Evolutionary conservation across 2,329 filamentous ascomycete genomes (phyloP).

Genomic region (Botrytis porri): DNA sequence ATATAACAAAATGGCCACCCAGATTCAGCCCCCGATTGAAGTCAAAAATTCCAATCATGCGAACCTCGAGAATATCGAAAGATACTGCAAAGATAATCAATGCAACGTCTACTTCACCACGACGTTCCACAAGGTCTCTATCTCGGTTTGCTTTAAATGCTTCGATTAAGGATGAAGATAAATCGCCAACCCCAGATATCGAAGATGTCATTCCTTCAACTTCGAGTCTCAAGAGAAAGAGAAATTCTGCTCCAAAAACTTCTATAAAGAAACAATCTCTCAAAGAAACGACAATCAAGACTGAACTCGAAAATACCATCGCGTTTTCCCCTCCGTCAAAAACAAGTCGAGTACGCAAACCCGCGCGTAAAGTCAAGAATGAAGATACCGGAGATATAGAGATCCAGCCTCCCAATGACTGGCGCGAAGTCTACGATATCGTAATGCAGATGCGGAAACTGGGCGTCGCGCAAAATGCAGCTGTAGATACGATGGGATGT

Average conservation of each 20-base stretch:
- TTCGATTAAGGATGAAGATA: slow-evolving; percentile 29
- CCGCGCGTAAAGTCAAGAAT: slow-evolving; percentile 46
- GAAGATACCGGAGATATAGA: slow-evolving; percentile 42
- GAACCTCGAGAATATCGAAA: slow-evolving; percentile 54
- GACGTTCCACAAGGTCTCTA: slow-evolving; percentile 49
- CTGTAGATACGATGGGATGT: slow-evolving; percentile 82
- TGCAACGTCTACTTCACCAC: slow-evolving; percentile 41
- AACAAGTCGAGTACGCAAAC: slow-evolving; percentile 44
- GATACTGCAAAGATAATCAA: slow-evolving; percentile 57
- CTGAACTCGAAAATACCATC: slow-evolving; percentile 40
- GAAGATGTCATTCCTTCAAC: slow-evolving; percentile 49
- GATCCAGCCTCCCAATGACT: slow-evolving; percentile 67
- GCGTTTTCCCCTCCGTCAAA: slow-evolving; percentile 33
- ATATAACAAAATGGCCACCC: slow-evolving; percentile 15
- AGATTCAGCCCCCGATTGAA: slow-evolving; percentile 10
- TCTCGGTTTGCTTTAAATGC: slow-evolving; percentile 47
- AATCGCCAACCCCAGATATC: slow-evolving; percentile 45
- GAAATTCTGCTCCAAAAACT: slow-evolving; percentile 30
- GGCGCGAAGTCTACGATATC: slow-evolving; percentile 76
- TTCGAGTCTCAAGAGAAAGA: slow-evolving; percentile 47
- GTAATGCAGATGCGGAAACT: slow-evolving; percentile 72
- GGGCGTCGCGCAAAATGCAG: slow-evolving; percentile 64
- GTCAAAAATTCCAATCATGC: slow-evolving; percentile 26
- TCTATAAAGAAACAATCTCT: slow-evolving; percentile 48
- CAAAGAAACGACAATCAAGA: slow-evolving; percentile 40